These are phyloP conservation scores for Biscutella laevigata DNA, from an alignment of 441 rosid genomes.

Conservation along the genomic window DNA sequence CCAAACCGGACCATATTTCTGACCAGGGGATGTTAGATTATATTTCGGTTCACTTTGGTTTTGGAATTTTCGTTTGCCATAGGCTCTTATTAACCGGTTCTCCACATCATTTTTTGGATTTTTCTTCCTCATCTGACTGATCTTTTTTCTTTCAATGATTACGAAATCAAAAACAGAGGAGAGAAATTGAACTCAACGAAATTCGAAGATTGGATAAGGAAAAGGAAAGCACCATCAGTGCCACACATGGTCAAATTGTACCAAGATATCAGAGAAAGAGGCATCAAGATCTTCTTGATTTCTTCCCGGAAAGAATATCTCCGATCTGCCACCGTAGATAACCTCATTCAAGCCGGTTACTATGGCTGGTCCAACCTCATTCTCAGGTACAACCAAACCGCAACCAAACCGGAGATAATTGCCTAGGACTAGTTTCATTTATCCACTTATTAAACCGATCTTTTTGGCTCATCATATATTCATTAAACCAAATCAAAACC, in stretches of 20 bases:
- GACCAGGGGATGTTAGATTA: too few species aligned
- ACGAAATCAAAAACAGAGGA: constrained; percentile 37
- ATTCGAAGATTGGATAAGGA: constrained; percentile 56
- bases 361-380: constrained; percentile 71
- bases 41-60: too few species aligned
- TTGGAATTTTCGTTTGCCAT: too few species aligned
- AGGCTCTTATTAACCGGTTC: too few species aligned
- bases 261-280: constrained; percentile 51
- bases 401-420: not conserved
- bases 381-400: constrained; percentile 40
- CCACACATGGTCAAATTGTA: constrained; percentile 43
- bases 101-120: too few species aligned
- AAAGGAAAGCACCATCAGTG: constrained; percentile 54
- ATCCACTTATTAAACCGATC: not conserved
- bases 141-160: not conserved
- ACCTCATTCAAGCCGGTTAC: constrained; percentile 71
- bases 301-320: constrained; percentile 66
- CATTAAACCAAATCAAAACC: not conserved
- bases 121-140: too few species aligned
- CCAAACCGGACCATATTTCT: too few species aligned
- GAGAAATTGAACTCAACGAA: constrained; percentile 44
- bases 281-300: constrained; percentile 59
- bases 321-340: constrained; percentile 65
- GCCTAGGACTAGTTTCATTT: not conserved
- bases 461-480: not conserved